Conservation (phyloP, 495 filamentous ascomycete species). For the Xylaria flabelliformis region DNA sequence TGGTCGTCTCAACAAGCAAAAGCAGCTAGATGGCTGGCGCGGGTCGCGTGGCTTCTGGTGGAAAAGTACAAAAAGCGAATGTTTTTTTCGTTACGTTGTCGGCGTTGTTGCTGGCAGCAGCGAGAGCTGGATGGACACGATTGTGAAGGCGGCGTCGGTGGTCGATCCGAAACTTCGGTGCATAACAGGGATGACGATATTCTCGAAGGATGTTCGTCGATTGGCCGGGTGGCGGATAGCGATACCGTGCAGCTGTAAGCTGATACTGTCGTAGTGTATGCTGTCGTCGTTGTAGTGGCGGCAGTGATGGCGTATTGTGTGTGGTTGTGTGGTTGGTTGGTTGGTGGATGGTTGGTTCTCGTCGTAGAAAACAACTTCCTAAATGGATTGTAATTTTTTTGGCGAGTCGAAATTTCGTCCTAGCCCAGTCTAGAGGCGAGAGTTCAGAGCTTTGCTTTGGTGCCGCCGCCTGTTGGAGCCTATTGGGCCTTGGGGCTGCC, state of each 20-base stretch:
- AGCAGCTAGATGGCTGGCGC: conserved; percentile 16
- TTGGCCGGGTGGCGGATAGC: not conserved
- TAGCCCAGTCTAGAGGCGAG: not conserved
- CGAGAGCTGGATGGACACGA: not conserved
- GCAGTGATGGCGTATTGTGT: not conserved
- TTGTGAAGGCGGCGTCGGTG: not conserved
- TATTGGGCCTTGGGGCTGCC: not conserved
- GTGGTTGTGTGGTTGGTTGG: not conserved
- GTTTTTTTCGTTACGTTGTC: not conserved
- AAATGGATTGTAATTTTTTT: conserved; percentile 20
- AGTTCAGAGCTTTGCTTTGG: not conserved
- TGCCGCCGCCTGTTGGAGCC: not conserved
- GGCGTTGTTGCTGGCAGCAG: conserved; percentile 12
- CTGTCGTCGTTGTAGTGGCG: not conserved
- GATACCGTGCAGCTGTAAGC: not conserved
- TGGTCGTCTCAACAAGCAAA: not conserved
- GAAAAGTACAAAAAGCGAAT: not conserved
- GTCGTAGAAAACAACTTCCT: conserved; percentile 12
- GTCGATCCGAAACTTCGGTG: conserved; percentile 16
- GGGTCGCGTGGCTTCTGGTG: not conserved
- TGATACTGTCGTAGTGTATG: conserved; percentile 1
- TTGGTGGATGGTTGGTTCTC: conserved; percentile 11
- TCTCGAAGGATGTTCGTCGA: conserved; percentile 5
- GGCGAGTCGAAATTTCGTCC: conserved; percentile 14
- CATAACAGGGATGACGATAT: conserved; percentile 10